Conservation (phyloP, 225 moss, liverwort and hornwort species). For the Bryum argenteum region DNA sequence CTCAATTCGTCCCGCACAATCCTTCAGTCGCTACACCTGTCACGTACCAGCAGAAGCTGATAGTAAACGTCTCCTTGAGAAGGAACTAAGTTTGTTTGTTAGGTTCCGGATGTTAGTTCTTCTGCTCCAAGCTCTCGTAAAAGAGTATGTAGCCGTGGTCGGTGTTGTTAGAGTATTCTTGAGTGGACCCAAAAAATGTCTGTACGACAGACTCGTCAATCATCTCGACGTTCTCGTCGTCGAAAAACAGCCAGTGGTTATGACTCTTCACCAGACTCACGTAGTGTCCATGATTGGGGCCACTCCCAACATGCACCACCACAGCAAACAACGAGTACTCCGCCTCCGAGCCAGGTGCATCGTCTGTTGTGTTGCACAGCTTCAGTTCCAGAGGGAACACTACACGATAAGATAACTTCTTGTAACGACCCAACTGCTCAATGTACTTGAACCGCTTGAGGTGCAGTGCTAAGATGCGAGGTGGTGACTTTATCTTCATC, state of each 20-base stretch:
- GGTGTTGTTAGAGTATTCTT: conserved; percentile 94
- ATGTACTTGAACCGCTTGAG: conserved; percentile 99
- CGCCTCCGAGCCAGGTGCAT: conserved; percentile 91
- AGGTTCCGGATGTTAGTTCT: conserved; percentile 52
- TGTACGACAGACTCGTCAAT: conserved; percentile 91
- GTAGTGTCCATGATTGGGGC: conserved; percentile 97
- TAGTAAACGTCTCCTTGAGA: conserved; percentile 28
- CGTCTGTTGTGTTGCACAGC: conserved; percentile 94
- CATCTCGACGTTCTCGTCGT: conserved; percentile 98
- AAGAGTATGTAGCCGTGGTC: conserved; percentile 98
- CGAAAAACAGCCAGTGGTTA: conserved; percentile 96
- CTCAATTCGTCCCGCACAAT: conserved; percentile 51
- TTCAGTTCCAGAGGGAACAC: conserved; percentile 96
- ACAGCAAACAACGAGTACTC: conserved; percentile 97
- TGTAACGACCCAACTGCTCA: conserved; percentile 92
- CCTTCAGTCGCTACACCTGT: conserved; percentile 25
- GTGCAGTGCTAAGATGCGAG: conserved; percentile 90
- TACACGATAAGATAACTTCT: conserved; percentile 93
- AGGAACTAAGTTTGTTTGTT: conserved; percentile 33
- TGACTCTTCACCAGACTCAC: conserved; percentile 96
- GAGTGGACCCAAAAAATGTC: conserved; percentile 98
- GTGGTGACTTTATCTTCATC: conserved; percentile 99
- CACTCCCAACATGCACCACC: conserved; percentile 98
- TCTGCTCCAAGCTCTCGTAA: conserved; percentile 97
- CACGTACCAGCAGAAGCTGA: conserved; percentile 18